Base-by-base conservation (phyloP, 2,329 filamentous ascomycete species). In the Pseudogymnoascus sp. region DNA sequence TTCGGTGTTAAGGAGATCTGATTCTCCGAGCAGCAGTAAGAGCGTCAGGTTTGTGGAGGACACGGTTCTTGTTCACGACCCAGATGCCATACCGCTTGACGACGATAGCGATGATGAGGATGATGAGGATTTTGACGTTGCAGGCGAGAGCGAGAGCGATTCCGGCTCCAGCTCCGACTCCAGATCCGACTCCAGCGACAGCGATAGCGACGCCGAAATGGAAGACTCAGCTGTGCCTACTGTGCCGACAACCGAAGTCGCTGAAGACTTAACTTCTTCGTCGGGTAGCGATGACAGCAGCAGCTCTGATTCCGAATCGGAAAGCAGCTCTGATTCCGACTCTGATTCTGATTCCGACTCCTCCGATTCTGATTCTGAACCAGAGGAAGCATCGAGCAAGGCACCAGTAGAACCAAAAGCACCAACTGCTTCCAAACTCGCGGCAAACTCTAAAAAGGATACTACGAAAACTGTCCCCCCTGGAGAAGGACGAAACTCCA, bases 401-500 rank as follows among this genome's bases (percentile, higher is more conserved):
- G 19, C 42, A 2, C 60, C 26, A 4, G 28, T 47, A 21, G 26
- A 61, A 9, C 21, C 28, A 4, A 36, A 60, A 13, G 19, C 26
- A 9, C 59, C 33, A 60, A 5, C 36, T 10, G 5, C 10, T 8
- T 28, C 21, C 3, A 26, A 26, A 1, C 36, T 26, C 35, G 21
- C n/a, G 19, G 28, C 38, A 57, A 33, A n/a, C 11, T 35, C 42
- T 33, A 50, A 13, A n/a, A 35, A 35, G 8, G 62, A 62, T 15
- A n/a, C 35, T 64, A n/a, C 33, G 50, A 33, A 44, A 40, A 59
- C 65, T 67, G 60, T 69, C n/a, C 72, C 79, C 60, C 81, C 83
- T 47, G 78, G 79, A 4, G 62, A 78, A 65, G 86, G 86, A 15
- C 78, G 76, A 33, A 67, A 70, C 21, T 68, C 71, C 17, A 89